Evolutionary conservation across 352 stramenopile genomes (phyloP).

Genomic region (Phytophthora melonis): DNA sequence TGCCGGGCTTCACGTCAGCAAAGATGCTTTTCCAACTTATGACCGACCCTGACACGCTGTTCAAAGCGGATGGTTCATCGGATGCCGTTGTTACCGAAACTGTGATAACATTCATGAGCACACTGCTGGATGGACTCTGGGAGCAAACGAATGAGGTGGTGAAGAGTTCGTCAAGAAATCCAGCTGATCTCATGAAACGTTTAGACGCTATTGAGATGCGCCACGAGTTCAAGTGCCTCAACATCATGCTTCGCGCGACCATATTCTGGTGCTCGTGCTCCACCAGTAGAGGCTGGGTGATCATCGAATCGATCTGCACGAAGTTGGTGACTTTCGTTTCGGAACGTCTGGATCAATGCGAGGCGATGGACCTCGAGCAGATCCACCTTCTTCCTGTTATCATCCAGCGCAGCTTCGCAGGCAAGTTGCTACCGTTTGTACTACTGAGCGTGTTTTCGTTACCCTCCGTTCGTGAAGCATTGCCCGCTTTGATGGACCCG

Average conservation of each 20-base stretch:
- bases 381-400: slow-evolving; percentile 36
- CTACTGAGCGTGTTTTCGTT: slow-evolving; percentile 76
- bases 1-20: slow-evolving; percentile 82
- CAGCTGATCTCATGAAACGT: slow-evolving; percentile 16
- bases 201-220: slow-evolving; percentile 60
- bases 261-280: slow-evolving; percentile 82
- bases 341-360: slow-evolving; percentile 42
- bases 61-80: slow-evolving; percentile 25
- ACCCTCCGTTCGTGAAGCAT: slow-evolving; percentile 56
- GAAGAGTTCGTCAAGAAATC: slow-evolving; percentile 15
- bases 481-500: slow-evolving; percentile 46
- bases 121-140: slow-evolving; percentile 69
- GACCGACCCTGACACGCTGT: slow-evolving; percentile 49
- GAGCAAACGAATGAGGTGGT: slow-evolving; percentile 35
- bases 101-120: slow-evolving; percentile 59
- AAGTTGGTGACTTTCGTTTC: slow-evolving; percentile 68
- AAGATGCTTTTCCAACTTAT: slow-evolving; percentile 90
- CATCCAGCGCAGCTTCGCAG: slow-evolving; percentile 68
- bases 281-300: slow-evolving; percentile 56
- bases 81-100: slow-evolving; percentile 34
- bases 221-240: slow-evolving; percentile 84
- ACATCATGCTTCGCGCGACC: slow-evolving; percentile 72
- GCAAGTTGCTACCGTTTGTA: slow-evolving; percentile 81
- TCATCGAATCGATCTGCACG: slow-evolving; percentile 59
- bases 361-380: slow-evolving; percentile 29